Percentiles rank a stretch among this genome's conserved stretches.
phyloP scores from a whole-genome alignment of 2,329 filamentous ascomycete species.

The Ascochyta viciae-villosae region DNA sequence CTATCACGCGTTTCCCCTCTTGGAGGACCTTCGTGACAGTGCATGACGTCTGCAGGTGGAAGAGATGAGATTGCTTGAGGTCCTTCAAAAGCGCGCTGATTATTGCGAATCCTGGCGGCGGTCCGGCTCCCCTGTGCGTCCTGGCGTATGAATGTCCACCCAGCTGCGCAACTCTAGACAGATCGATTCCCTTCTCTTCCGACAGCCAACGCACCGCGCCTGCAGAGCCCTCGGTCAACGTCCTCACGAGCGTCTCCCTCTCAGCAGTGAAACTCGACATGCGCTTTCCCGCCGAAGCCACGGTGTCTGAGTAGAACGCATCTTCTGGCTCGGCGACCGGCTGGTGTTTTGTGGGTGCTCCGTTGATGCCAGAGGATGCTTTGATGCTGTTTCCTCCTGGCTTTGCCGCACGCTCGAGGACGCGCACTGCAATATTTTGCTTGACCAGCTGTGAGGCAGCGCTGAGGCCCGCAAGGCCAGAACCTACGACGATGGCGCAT shows the following conservation, averaged over 20 bases:
- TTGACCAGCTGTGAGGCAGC: slow-evolving; percentile 65
- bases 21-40: slow-evolving; percentile 61
- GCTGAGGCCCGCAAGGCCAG: slow-evolving; percentile 68
- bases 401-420: slow-evolving; percentile 66
- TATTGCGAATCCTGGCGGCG: slow-evolving; percentile 67
- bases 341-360: slow-evolving; percentile 66
- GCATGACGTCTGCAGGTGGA: slow-evolving; percentile 60
- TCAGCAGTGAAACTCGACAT: slow-evolving; percentile 38
- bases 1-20: slow-evolving; percentile 51
- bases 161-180: slow-evolving; percentile 64
- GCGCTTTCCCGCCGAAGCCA: slow-evolving; percentile 61
- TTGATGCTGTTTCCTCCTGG: slow-evolving; percentile 72
- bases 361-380: slow-evolving; percentile 71
- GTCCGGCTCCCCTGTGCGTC: slow-evolving; percentile 65
- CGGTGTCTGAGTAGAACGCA: slow-evolving; percentile 63
- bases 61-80: slow-evolving; percentile 58
- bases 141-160: slow-evolving; percentile 65
- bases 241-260: slow-evolving; percentile 56
- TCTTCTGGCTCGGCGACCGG: slow-evolving; percentile 39
- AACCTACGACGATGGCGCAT: slow-evolving; percentile 67
- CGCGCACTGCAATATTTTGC: slow-evolving; percentile 60
- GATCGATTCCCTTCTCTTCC: slow-evolving; percentile 64
- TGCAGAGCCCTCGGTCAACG: slow-evolving; percentile 58
- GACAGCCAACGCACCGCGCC: slow-evolving; percentile 64
- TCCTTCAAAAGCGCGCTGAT: slow-evolving; percentile 61